phyloP scores from a whole-genome alignment of 2,329 filamentous ascomycete genomes.

The Claviceps humidiphila region DNA sequence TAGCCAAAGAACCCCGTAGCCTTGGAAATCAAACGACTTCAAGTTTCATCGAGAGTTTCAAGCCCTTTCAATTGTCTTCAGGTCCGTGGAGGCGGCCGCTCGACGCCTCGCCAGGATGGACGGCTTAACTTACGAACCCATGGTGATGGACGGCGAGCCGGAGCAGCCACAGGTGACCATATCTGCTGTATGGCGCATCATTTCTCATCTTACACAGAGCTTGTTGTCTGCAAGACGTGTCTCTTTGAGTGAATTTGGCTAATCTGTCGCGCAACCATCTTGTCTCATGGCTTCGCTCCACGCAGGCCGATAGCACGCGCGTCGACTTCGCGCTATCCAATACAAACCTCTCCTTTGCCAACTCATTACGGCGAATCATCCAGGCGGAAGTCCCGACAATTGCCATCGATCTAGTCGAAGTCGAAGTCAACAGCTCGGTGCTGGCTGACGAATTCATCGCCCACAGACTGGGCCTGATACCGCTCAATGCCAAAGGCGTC shows the following conservation, averaged over 20 bases:
- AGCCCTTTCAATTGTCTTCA: neutral
- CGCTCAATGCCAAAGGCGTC: slow-evolving; percentile 71
- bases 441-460: slow-evolving; percentile 92
- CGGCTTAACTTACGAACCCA: slow-evolving; percentile 46
- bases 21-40: neutral
- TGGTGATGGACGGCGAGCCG: slow-evolving; percentile 46
- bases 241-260: neutral
- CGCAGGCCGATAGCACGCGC: slow-evolving; percentile 61
- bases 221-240: neutral
- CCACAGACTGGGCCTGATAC: slow-evolving; percentile 81
- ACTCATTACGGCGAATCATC: slow-evolving; percentile 81
- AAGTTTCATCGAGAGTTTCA: neutral
- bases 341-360: slow-evolving; percentile 83
- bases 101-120: slow-evolving; percentile 19
- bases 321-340: slow-evolving; percentile 88
- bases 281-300: neutral
- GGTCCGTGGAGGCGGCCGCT: slow-evolving; percentile 2
- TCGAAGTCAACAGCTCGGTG: slow-evolving; percentile 88
- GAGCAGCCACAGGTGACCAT: slow-evolving; percentile 46
- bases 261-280: neutral
- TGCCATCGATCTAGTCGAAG: slow-evolving; percentile 87
- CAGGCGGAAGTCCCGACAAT: slow-evolving; percentile 89
- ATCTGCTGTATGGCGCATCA: slow-evolving; percentile 35
- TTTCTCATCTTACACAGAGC: neutral
- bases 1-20: neutral